A percentile compares a stretch with the other conserved stretches of the same genome.
Evolutionary conservation across 2,329 filamentous ascomycete species (phyloP).

Genomic region (Pseudogymnoascus sp.): DNA sequence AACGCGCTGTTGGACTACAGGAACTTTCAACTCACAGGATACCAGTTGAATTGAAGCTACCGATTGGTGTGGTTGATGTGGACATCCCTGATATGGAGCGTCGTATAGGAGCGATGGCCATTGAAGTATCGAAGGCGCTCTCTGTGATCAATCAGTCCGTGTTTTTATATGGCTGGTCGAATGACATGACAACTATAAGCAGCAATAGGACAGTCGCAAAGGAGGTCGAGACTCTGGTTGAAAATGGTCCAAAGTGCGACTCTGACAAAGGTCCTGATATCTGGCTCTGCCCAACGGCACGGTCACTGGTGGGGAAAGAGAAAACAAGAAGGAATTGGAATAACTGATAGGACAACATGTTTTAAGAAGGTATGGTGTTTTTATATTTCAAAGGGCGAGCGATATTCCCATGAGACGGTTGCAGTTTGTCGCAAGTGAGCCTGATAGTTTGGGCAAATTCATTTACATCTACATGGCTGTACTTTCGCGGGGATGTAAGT

Average conservation of each 20-base stretch:
- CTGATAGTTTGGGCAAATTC: not conserved
- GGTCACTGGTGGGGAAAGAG: slow-evolving; percentile 61
- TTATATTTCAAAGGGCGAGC: not conserved
- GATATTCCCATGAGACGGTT: not conserved
- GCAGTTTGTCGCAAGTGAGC: not conserved
- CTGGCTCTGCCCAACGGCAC: slow-evolving; percentile 56
- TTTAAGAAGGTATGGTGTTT: not conserved
- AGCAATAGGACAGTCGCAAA: slow-evolving; percentile 58
- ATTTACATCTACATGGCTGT: not conserved
- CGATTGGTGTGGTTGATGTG: slow-evolving; percentile 45
- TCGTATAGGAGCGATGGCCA: slow-evolving; percentile 37
- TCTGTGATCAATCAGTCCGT: slow-evolving; percentile 57
- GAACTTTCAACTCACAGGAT: slow-evolving; percentile 45
- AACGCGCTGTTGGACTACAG: slow-evolving; percentile 30
- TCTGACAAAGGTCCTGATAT: slow-evolving; percentile 50
- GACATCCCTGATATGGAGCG: slow-evolving; percentile 30
- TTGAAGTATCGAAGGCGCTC: slow-evolving; percentile 39
- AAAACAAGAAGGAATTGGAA: slow-evolving; percentile 29
- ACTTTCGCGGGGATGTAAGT: not conserved
- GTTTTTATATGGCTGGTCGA: slow-evolving; percentile 59
- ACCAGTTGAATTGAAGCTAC: slow-evolving; percentile 47
- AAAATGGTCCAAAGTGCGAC: slow-evolving; percentile 40
- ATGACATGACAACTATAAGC: slow-evolving; percentile 52
- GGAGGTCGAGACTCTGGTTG: slow-evolving; percentile 50
- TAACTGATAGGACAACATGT: not conserved